Percentiles rank a stretch among this genome's conserved stretches.
Evolutionary conservation across 768 basidiomycete species (phyloP).

Genomic region (Galerina sulciceps): DNA sequence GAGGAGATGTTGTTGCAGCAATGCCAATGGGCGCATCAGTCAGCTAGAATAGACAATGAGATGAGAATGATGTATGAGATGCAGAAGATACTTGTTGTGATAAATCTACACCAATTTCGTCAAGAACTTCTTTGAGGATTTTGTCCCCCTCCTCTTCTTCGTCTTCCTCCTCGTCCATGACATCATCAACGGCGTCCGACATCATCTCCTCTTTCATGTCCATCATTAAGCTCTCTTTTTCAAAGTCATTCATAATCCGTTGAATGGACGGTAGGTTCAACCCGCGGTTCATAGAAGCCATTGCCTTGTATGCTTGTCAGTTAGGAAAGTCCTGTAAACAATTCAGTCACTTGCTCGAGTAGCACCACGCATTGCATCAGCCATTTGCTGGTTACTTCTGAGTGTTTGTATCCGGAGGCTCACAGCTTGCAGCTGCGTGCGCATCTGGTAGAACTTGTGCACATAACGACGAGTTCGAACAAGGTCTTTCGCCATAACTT

Average conservation of each 20-base stretch:
- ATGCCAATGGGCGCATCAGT: conserved; percentile 83
- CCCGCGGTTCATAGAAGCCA: conserved; percentile 97
- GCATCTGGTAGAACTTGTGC: conserved; percentile 99
- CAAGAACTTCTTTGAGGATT: conserved; percentile 93
- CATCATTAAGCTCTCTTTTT: conserved; percentile 97
- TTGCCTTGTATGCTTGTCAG: conserved; percentile 65
- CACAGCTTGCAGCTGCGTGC: conserved; percentile 96
- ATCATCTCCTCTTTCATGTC: conserved; percentile 99
- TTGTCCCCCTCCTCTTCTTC: conserved; percentile 97
- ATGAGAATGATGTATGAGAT: background rate
- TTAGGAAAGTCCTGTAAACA: background rate
- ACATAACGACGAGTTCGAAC: conserved; percentile 94
- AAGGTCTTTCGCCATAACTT: conserved; percentile 99
- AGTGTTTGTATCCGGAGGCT: conserved; percentile 94
- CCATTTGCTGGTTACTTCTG: conserved; percentile 98
- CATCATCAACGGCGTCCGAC: conserved; percentile 97
- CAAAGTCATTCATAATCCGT: conserved; percentile 97
- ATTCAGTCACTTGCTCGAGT: conserved; percentile 73
- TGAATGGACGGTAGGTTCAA: conserved; percentile 95
- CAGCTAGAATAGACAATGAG: conserved; percentile 53
- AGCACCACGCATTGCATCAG: conserved; percentile 98
- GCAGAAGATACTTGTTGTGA: conserved; percentile 71
- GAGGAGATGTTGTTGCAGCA: conserved; percentile 58
- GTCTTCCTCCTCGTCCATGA: conserved; percentile 95
- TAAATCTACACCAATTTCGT: conserved; percentile 93